Evolutionary conservation across 805 yeast genomes (phyloP).

Genomic region (Ascoidea rubescens): DNA sequence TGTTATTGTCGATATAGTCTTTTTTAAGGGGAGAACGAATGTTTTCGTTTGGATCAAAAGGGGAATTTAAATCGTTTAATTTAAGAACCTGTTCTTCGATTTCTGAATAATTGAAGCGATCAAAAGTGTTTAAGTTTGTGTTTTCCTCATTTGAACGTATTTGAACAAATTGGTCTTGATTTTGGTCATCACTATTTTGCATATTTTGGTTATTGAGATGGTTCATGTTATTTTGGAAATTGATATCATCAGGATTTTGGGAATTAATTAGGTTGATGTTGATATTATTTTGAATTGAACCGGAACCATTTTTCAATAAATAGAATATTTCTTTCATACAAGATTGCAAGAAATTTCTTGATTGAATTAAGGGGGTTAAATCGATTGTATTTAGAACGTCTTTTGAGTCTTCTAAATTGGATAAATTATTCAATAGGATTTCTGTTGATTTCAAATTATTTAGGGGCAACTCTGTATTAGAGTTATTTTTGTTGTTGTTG

Average conservation of each 20-base stretch:
- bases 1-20: not conserved
- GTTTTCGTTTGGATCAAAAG: not conserved
- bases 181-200: not conserved
- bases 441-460: constrained; percentile 1
- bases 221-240: not conserved
- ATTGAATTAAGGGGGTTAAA: constrained; percentile 12
- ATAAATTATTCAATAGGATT: constrained; percentile 1
- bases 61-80: not conserved
- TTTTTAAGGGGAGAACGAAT: not conserved
- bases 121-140: constrained; percentile 6
- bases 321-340: constrained; percentile 17
- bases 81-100: constrained; percentile 4
- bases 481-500: not conserved
- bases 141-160: not conserved
- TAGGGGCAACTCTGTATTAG: not conserved
- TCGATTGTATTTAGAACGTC: constrained; percentile 4
- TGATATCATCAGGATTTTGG: not conserved
- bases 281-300: constrained; percentile 6
- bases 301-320: constrained; percentile 11
- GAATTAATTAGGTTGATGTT: constrained; percentile 3
- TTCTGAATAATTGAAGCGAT: constrained; percentile 6
- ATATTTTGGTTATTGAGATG: constrained; percentile 1
- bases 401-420: not conserved
- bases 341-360: constrained; percentile 15
- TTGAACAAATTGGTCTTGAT: not conserved